A percentile compares a stretch with the other conserved stretches of the same genome.
These are phyloP conservation scores for Penicillium paradoxum DNA, from an alignment of 495 filamentous ascomycete species.

Conservation along the genomic window DNA sequence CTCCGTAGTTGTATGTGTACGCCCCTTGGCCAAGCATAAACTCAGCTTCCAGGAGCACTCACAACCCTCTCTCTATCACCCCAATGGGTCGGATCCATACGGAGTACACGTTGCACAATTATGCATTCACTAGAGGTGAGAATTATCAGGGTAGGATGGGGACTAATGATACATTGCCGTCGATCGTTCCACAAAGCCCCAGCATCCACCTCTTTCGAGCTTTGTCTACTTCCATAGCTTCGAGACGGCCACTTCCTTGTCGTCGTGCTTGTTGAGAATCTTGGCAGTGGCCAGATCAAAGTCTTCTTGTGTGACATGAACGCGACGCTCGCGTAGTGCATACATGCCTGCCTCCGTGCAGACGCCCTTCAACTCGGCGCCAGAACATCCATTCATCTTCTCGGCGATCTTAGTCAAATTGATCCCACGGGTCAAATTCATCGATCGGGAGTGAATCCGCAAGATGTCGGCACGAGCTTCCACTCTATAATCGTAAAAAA, in stretches of 20 bases:
- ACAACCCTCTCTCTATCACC: neutral
- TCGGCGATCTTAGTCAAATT: constrained; percentile 97
- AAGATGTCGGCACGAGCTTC: constrained; percentile 97
- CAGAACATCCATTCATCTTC: constrained; percentile 99
- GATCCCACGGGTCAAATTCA: constrained; percentile 98
- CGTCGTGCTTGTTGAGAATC: constrained; percentile 99
- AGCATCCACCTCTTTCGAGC: constrained; percentile 1
- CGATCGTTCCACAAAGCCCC: constrained; percentile 4
- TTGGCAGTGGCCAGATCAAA: constrained; percentile 98
- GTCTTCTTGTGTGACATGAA: constrained; percentile 98
- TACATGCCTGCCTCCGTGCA: constrained; percentile 98
- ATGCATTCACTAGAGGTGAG: constrained; percentile 4
- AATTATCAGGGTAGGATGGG: constrained; percentile 18
- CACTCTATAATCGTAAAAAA: constrained; percentile 43
- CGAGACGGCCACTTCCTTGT: constrained; percentile 86
- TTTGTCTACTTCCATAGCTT: constrained; percentile 86
- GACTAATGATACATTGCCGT: constrained; percentile 29
- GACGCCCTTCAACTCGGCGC: constrained; percentile 94
- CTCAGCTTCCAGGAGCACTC: too few species aligned
- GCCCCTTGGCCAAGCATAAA: neutral
- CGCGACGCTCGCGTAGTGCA: constrained; percentile 86
- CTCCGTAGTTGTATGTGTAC: too few species aligned
- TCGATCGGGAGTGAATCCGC: constrained; percentile 90
- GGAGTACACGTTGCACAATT: constrained; percentile 7
- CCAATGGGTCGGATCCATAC: neutral